Evolutionary conservation across 495 filamentous ascomycete genomes (phyloP), one percentile per base, ranked within the genome.

Genomic region (Rostrohypoxylon terebratum): DNA sequence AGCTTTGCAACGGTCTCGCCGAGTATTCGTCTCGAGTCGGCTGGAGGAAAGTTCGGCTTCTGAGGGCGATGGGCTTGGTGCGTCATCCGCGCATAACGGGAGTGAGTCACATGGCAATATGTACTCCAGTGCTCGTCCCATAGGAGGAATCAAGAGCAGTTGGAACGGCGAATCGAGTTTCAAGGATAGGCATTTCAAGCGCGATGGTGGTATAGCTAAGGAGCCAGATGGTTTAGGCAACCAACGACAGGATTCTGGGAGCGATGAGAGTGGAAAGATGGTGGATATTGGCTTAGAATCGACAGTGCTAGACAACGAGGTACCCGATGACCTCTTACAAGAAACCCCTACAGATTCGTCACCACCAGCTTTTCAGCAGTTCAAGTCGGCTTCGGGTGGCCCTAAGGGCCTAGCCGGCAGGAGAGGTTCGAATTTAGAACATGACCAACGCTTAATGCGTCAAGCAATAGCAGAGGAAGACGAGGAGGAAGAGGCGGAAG

Each of bases 251-350:
- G 67, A 77, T 54, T 74, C 63, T 74, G 80, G 77, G 36, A 90
- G 86, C 71, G 87, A 84, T 59, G 90, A 87, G 77, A 83, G 83
- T 14, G 90, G 86, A 14, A 87, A 86, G 71, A 90, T 99, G 85
- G 93, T 95, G 10, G 96, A 99, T 81, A 86, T 99, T 44, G 92
- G 93, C 18, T 85, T 99, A 31, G 93, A 96, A 44, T 88, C 86
- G 6, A 83, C 82, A 0, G 83, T 85, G 14, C 84, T 90, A 33
- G 83, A 83, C 36, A 83, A 85, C 66, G 87, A 89, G 5, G 87
- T 89, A 10, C 87, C 90, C 9, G 85, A 86, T 25, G 89, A 88
- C 67, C 80, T 89, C 60, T 83, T 82, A 69, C 81, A 85, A 55
- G 87, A 90, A 68, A 83, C 84, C 33, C 78, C 85, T 6, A 78